These are phyloP conservation scores for Thelephora terrestris DNA, from an alignment of 1,284 basidiomycete genomes.

Conservation along the genomic window DNA sequence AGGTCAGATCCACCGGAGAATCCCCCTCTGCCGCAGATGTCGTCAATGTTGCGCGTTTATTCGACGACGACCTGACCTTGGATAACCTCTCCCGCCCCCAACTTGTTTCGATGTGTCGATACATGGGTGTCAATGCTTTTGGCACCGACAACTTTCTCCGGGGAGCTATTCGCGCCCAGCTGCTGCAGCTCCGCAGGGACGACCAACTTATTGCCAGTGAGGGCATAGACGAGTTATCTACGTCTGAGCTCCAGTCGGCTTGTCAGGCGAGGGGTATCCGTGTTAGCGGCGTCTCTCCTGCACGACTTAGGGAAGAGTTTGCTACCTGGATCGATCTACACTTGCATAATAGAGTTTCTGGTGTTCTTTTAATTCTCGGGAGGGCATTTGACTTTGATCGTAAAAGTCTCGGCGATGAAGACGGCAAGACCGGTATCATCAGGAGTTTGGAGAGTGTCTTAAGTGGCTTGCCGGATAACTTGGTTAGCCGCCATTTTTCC, in stretches of 20 bases:
- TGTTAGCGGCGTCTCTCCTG: slow-evolving; percentile 76
- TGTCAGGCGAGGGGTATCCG: slow-evolving; percentile 94
- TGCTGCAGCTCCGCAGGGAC: slow-evolving; percentile 82
- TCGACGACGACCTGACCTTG: slow-evolving; percentile 95
- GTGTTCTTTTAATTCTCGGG: slow-evolving; percentile 87
- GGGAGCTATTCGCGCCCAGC: slow-evolving; percentile 81
- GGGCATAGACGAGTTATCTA: slow-evolving; percentile 86
- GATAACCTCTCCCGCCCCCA: slow-evolving; percentile 98
- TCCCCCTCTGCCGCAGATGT: slow-evolving; percentile 82
- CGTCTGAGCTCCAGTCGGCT: slow-evolving; percentile 83
- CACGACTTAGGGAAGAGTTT: slow-evolving; percentile 81
- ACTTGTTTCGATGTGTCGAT: slow-evolving; percentile 93
- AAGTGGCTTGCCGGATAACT: slow-evolving; percentile 87
- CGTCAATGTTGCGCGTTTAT: slow-evolving; percentile 91
- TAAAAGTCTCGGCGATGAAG: slow-evolving; percentile 60
- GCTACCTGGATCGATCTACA: slow-evolving; percentile 93
- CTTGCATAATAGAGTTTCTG: slow-evolving; percentile 81
- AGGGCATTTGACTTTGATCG: slow-evolving; percentile 93
- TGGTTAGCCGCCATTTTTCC: slow-evolving; percentile 44
- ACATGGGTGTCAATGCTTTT: slow-evolving; percentile 98
- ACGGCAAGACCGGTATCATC: slow-evolving; percentile 69
- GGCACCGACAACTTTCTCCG: slow-evolving; percentile 98
- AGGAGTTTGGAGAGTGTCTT: slow-evolving; percentile 84
- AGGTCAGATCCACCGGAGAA: slow-evolving; percentile 94
- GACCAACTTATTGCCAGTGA: slow-evolving; percentile 89